A percentile compares a stretch with the other conserved stretches of the same genome.
These are phyloP conservation scores for Boletus bicolor DNA, from an alignment of 768 basidiomycete genomes.

Conservation along the genomic window DNA sequence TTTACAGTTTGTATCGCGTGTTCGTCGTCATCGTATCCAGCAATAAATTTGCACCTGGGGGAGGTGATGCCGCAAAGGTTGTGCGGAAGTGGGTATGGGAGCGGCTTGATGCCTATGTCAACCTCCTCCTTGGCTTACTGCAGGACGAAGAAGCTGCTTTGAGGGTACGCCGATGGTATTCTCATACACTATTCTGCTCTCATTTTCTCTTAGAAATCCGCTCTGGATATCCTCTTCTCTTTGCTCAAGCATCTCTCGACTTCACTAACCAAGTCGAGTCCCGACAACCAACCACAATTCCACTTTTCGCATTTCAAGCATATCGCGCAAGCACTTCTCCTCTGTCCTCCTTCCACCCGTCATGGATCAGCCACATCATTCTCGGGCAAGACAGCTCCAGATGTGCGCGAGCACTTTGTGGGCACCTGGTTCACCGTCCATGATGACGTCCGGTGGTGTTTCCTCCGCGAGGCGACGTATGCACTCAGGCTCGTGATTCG, in stretches of 20 bases:
- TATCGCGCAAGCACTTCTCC: constrained; percentile 55
- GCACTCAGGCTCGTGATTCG: constrained; percentile 14
- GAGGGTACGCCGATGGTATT: constrained; percentile 48
- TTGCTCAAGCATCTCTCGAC: constrained; percentile 76
- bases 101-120: constrained; percentile 64
- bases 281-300: constrained; percentile 55
- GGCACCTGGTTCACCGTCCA: constrained; percentile 72
- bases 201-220: constrained; percentile 48
- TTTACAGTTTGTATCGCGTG: constrained; percentile 80
- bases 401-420: constrained; percentile 62
- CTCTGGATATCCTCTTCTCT: constrained; percentile 73
- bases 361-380: constrained; percentile 17
- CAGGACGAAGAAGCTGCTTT: constrained; percentile 75
- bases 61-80: constrained; percentile 50
- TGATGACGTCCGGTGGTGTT: constrained; percentile 88
- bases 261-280: constrained; percentile 44
- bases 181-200: background rate
- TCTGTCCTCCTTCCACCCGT: constrained; percentile 54
- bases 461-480: constrained; percentile 75
- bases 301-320: constrained; percentile 66
- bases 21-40: constrained; percentile 63
- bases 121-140: constrained; percentile 64
- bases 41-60: constrained; percentile 50
- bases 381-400: constrained; percentile 46
- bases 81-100: constrained; percentile 83